Evolutionary conservation across 805 yeast genomes (phyloP), one percentile per base, ranked within the genome.

Genomic region (Starmerella floris): DNA sequence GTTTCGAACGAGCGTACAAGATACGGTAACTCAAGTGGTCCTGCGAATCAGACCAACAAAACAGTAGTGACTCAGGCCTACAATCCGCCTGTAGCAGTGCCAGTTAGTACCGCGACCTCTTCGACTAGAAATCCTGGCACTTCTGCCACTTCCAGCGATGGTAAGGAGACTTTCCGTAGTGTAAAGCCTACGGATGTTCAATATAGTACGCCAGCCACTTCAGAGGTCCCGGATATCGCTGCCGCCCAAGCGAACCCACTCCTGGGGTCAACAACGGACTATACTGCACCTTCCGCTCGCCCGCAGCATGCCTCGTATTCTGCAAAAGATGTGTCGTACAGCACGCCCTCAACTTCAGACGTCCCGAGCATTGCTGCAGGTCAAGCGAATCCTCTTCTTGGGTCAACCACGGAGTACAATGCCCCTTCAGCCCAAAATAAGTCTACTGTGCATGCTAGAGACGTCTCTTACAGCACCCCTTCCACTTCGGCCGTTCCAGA

Each of bases 311-410:
- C 11, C 8, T 25, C 28, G 8, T 25, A 8, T 25, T 25, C 28
- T 9, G 17, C 37, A 10, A 21, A 23, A 15, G 37, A 34, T 19
- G 35, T 37, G 4, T 13, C 13, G 30, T 42, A 42, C 38, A 37
- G 41, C 41, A 6, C 5, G 22, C 34, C 41, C 16, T 4, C 30
- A 6, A 19, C 28, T 11, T 4, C 20, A 5, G 36, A 31, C 8
- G 40, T 30, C 9, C 23, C 39, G 16, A 6, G 21, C 20, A 42
- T 42, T 19, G 45, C 45, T 16, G 32, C 40, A 15, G 41, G 41
- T 3, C 19, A n/a, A 13, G 21, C 10, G 19, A 35, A 40, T 16
- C 43, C 43, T 3, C 30, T 40, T 4, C 17, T 34, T 11, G 39
- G 38, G 11, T 35, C 44, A 13, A 20, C 25, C 9, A 35, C 46